Evolutionary conservation across 176 grass and related monocot genomes (phyloP), one percentile per base, ranked within the genome.

Genomic region (Calamus simplicifolius): DNA sequence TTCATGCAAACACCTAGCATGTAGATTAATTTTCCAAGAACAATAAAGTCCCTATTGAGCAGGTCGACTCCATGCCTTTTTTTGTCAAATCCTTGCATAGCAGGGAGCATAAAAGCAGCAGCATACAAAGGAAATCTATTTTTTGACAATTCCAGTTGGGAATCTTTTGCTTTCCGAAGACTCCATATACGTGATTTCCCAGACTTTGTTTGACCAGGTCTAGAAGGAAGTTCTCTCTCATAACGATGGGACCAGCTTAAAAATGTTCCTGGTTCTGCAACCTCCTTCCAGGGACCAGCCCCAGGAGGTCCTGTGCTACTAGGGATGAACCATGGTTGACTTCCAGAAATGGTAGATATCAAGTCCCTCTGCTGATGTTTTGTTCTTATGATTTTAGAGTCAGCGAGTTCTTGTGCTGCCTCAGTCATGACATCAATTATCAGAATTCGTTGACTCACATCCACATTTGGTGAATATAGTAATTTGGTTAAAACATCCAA

Each of bases 1-100:
- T 90, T 90, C 85, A 96, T 87, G 67, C 91, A 96, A 56, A 96
- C 69, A 82, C 91, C 86, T 56, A 96, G 91, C 86, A 96, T 90
- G 71, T 90, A 90, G 72, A 90, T 84, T 81, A 96, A 53, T 80
- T 96, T 90, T 63, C 91, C 91, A 3, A 96, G 74, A 48, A 96
- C 82, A 84, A 95, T 79, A 68, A 87, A 96, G 56, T 96, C 91
- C 43, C 83, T 49, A 65, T 87, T 85, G 13, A 96, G 74, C 71
- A 96, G 85, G 67, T 90, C 86, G 0, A 90, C 54, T 55, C 91
- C 90, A 65, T 89, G 91, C 62, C 56, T 85, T 50, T 59, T 87
- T 81, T 81, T 90, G 48, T 87, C 91, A 54, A 90, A 96, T 76
- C 91, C 91, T 82, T 90, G 86, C 80, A 96, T 85, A 13, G 77